Evolutionary conservation across 1,139 yeast genomes (phyloP).

Genomic region (Candida mesenterica): DNA sequence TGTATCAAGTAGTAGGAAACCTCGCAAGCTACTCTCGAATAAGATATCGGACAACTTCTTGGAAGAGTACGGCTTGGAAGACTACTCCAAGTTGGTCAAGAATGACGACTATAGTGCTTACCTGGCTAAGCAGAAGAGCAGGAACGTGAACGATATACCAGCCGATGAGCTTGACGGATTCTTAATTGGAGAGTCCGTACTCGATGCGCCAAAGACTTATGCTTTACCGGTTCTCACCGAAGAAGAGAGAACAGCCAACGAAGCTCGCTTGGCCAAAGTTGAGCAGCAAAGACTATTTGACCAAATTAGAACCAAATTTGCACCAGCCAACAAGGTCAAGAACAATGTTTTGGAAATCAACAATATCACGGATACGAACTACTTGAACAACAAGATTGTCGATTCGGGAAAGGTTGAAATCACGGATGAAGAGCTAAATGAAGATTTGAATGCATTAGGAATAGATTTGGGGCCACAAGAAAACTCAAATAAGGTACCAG

Average conservation of each 20-base stretch:
- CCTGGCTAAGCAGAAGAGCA: constrained; percentile 18
- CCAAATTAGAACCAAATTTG: constrained; percentile 32
- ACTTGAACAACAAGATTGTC: constrained; percentile 26
- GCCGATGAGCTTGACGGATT: constrained; percentile 36
- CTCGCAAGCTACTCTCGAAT: constrained; percentile 26
- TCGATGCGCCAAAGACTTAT: constrained; percentile 9
- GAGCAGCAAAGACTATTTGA: constrained; percentile 29
- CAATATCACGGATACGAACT: constrained; percentile 28
- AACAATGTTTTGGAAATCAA: constrained; percentile 38
- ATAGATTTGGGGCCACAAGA: neutral
- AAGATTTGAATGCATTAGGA: constrained; percentile 9
- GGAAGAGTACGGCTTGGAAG: constrained; percentile 41
- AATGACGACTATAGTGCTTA: constrained; percentile 32
- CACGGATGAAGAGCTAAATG: constrained; percentile 7
- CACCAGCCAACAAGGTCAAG: constrained; percentile 9
- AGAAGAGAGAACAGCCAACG: constrained; percentile 29
- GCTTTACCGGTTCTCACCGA: constrained; percentile 19
- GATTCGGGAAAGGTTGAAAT: constrained; percentile 4
- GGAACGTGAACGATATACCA: constrained; percentile 25
- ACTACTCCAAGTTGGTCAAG: constrained; percentile 28
- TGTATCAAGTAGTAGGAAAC: constrained; percentile 21
- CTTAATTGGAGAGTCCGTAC: constrained; percentile 30
- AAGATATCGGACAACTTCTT: constrained; percentile 35
- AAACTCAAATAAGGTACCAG: neutral
- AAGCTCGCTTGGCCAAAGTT: constrained; percentile 22